These are phyloP conservation scores for Emydomyces testavorans DNA, from an alignment of 2,329 filamentous ascomycete species.

Conservation along the genomic window DNA sequence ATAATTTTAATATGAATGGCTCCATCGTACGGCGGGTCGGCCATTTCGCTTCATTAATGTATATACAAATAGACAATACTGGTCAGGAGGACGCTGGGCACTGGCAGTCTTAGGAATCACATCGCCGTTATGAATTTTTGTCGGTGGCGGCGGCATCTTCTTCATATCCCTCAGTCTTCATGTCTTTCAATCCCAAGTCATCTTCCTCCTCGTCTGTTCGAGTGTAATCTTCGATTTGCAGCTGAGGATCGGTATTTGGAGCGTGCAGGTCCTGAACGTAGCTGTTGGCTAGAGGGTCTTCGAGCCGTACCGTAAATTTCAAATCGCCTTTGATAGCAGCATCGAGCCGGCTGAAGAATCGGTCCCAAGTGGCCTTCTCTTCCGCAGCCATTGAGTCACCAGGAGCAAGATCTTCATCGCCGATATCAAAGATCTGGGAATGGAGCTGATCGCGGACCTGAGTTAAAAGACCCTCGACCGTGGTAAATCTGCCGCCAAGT, in stretches of 20 bases:
- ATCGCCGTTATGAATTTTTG: neutral
- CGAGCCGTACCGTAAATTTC: slow-evolving; percentile 70
- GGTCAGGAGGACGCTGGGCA: too few species aligned
- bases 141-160: slow-evolving; percentile 33
- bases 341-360: slow-evolving; percentile 68
- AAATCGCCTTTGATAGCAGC: slow-evolving; percentile 67
- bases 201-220: slow-evolving; percentile 89
- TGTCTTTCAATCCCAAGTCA: slow-evolving; percentile 78
- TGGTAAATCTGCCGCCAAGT: slow-evolving; percentile 90
- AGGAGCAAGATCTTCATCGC: slow-evolving; percentile 44
- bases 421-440: slow-evolving; percentile 71
- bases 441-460: slow-evolving; percentile 85
- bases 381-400: slow-evolving; percentile 64
- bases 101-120: too few species aligned
- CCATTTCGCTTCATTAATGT: neutral
- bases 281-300: slow-evolving; percentile 81
- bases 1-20: too few species aligned
- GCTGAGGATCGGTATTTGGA: slow-evolving; percentile 71
- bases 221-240: slow-evolving; percentile 70
- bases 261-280: slow-evolving; percentile 81
- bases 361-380: slow-evolving; percentile 61
- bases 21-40: too few species aligned
- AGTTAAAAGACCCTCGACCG: slow-evolving; percentile 83
- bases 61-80: neutral
- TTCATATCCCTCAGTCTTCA: slow-evolving; percentile 83